Evolutionary conservation across 2,329 filamentous ascomycete genomes (phyloP).

Genomic region (Alternaria incomplexa): DNA sequence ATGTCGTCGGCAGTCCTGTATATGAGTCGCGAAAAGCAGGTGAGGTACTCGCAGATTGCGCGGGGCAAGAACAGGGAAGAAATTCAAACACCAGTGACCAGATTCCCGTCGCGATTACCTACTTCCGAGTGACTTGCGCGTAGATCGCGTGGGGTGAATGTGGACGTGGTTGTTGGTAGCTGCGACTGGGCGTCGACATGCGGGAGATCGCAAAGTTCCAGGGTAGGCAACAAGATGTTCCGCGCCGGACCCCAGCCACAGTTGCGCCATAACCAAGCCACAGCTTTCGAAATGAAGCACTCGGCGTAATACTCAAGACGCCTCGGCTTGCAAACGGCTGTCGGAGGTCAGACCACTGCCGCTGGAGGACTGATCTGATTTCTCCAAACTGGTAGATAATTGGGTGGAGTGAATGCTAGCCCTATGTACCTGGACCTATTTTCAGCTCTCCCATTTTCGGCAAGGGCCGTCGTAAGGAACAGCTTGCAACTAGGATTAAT

Average conservation of each 20-base stretch:
- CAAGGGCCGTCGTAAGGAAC: slow-evolving; percentile 23
- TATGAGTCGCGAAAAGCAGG: slow-evolving; percentile 4
- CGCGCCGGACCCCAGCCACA: slow-evolving; percentile 14
- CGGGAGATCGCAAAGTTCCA: slow-evolving; percentile 15
- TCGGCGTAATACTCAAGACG: slow-evolving; percentile 13
- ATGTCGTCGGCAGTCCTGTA: slow-evolving; percentile 8
- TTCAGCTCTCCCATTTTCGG: slow-evolving; percentile 29
- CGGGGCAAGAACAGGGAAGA: background rate
- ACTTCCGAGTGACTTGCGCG: slow-evolving; percentile 5
- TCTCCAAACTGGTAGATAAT: background rate
- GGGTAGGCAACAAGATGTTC: slow-evolving; percentile 7
- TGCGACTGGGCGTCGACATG: slow-evolving; percentile 4
- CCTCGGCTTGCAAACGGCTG: background rate
- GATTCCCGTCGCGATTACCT: slow-evolving; percentile 6
- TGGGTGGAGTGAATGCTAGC: background rate
- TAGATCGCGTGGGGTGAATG: slow-evolving; percentile 2
- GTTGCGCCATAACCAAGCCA: background rate
- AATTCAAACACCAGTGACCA: background rate
- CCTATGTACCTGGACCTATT: slow-evolving; percentile 18
- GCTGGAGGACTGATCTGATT: background rate
- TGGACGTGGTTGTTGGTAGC: background rate
- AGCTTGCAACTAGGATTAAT: slow-evolving; percentile 43
- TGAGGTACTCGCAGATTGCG: background rate
- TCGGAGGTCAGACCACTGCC: background rate
- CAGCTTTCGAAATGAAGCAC: slow-evolving; percentile 11